A percentile compares a stretch with the other conserved stretches of the same genome.
phyloP scores from a whole-genome alignment of 2,329 filamentous ascomycete genomes.

The Phialemoniopsis sp. region DNA sequence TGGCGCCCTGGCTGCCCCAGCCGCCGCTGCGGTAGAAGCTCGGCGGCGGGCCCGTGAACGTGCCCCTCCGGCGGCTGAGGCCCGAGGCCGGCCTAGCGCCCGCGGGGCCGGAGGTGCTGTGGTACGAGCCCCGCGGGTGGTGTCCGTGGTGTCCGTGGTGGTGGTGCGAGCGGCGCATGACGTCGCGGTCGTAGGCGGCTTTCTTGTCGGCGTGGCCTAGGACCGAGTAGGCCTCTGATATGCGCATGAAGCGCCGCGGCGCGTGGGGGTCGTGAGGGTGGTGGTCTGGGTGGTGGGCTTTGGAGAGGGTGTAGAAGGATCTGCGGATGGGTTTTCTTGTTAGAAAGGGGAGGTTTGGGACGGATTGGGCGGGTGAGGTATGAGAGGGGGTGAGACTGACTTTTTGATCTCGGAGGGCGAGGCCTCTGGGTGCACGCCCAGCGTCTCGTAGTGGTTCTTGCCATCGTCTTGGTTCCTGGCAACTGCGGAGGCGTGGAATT shows the following conservation, averaged over 20 bases:
- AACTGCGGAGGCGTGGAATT: conserved; percentile 22
- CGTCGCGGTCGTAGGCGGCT: conserved; percentile 73
- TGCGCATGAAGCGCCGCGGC: conserved; percentile 71
- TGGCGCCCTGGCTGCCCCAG: conserved; percentile 64
- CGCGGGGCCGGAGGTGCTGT: conserved; percentile 52
- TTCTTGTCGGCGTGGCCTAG: conserved; percentile 73
- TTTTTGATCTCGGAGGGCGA: conserved; percentile 79
- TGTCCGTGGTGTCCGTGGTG: conserved; percentile 18
- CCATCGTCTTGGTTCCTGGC: conserved; percentile 17
- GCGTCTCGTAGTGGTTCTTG: conserved; percentile 75
- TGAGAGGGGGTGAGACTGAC: conserved; percentile 29
- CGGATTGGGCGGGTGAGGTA: background rate
- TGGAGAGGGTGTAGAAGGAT: conserved; percentile 87
- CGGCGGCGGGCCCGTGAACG: conserved; percentile 82
- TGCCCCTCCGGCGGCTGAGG: conserved; percentile 68
- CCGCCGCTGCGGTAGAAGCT: conserved; percentile 82
- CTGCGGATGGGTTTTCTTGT: conserved; percentile 24
- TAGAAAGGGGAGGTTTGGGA: background rate
- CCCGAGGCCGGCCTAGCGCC: conserved; percentile 78
- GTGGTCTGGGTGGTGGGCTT: conserved; percentile 86
- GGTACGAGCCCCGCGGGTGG: conserved; percentile 41
- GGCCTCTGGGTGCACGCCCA: conserved; percentile 68
- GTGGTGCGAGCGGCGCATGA: conserved; percentile 35
- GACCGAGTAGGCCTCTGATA: conserved; percentile 78
- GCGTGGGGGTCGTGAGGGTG: conserved; percentile 74